Percentiles rank a stretch among this genome's conserved stretches.
Conservation (phyloP, 1,139 yeast species). For the Diutina siamensis region DNA sequence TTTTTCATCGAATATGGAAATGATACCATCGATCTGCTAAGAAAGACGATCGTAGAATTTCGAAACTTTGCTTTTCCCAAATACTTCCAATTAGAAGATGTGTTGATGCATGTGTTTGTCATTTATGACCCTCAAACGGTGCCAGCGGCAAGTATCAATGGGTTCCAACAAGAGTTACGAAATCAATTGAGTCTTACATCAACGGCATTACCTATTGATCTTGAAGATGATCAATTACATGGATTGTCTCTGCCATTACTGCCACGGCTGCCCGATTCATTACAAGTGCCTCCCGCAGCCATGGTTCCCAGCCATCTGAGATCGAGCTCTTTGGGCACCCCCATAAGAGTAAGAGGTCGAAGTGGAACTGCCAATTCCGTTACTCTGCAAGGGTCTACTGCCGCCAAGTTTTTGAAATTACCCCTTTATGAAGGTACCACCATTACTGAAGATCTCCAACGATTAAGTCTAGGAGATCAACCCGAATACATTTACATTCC, state of each 20-base stretch:
- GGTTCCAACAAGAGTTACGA: slow-evolving; percentile 24
- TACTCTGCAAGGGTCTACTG: slow-evolving; percentile 1
- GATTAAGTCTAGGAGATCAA: slow-evolving; percentile 15
- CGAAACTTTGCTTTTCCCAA: slow-evolving; percentile 39
- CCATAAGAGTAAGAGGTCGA: not conserved
- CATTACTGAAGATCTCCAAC: slow-evolving; percentile 42
- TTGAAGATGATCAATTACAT: not conserved
- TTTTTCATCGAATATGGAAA: slow-evolving; percentile 43
- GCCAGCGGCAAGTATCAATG: slow-evolving; percentile 11
- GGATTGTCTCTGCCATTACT: not conserved
- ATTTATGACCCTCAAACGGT: slow-evolving; percentile 20
- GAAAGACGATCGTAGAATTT: slow-evolving; percentile 26
- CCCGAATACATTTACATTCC: slow-evolving; percentile 18
- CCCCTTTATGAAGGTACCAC: slow-evolving; percentile 31
- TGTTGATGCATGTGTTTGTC: slow-evolving; percentile 36
- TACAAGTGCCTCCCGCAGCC: not conserved
- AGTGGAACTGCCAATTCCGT: not conserved
- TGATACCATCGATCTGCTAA: slow-evolving; percentile 39
- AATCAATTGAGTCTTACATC: slow-evolving; percentile 18
- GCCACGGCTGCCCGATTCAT: not conserved
- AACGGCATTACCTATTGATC: slow-evolving; percentile 17
- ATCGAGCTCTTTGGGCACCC: not conserved
- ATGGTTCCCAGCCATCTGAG: not conserved
- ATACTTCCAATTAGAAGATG: slow-evolving; percentile 47
- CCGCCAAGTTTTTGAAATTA: slow-evolving; percentile 9